Base-by-base conservation (phyloP, 2,329 filamentous ascomycete genomes). In the Xylaria sp. region DNA sequence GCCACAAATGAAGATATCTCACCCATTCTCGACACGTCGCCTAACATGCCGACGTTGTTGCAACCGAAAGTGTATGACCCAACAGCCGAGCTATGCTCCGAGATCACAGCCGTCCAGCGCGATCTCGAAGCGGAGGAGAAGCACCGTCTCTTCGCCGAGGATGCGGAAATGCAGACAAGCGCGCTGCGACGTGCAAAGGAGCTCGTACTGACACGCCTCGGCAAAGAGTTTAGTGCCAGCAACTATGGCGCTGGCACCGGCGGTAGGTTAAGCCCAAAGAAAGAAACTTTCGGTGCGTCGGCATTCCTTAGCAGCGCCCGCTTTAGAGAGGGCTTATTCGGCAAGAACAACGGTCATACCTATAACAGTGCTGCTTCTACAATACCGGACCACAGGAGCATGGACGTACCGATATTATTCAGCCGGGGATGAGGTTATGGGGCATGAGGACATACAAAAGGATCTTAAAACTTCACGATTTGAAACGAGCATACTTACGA, bases 341-440 rank as follows among this genome's bases (percentile, higher is more conserved):
- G 78, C 14, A 74, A 69, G 64, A 56, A 43, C 7, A 57, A 45
- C 15, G 57, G 46, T 2, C 56, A 35, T 17, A 52, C 56, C 7
- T 60, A 68, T 40, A 68, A 66, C 55, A 57, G 53, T 9, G 25
- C 61, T 14, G 21, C 67, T 55, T 43, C 57, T 2, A 33, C 54
- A 6, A 15, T 60, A 19, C 52, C 63, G 21, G 70, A 84, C 57
- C 76, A 80, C 45, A 71, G 78, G 63, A 80, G 78, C 57, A 74
- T 85, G 71, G 84, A 86, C 69, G 86, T 89, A 64, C 86, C 87
- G 64, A 76, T 89, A 71, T 84, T 89, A 74, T 87, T 88, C 60
- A 86, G 81, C 72, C 68, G 70, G 53, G 59, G 42, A 49, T 71
- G 70, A 73, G 45, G 35, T 58, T 35, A 52, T 53, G 55, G 54